Evolutionary conservation across 805 yeast genomes (phyloP).

Genomic region (Osmozyma mogii): DNA sequence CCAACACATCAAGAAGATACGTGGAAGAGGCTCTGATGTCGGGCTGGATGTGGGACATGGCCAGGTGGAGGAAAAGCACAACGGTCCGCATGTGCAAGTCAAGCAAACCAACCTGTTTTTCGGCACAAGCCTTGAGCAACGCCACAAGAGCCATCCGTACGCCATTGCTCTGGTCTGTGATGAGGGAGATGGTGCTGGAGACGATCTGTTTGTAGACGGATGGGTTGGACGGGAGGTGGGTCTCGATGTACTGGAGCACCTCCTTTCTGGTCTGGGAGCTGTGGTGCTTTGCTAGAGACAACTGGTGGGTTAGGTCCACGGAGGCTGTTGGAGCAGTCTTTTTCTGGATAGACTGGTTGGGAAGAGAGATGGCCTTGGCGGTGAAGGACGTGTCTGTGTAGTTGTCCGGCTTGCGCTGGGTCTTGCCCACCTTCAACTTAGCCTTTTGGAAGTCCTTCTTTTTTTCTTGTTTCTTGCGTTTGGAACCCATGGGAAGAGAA

Average conservation of each 20-base stretch:
- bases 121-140: constrained; percentile 41
- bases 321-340: constrained; percentile 8
- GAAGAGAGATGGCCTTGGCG: constrained; percentile 50
- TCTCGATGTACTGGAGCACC: constrained; percentile 47
- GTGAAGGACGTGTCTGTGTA: constrained; percentile 81
- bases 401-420: constrained; percentile 61
- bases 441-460: constrained; percentile 67
- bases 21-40: constrained; percentile 72
- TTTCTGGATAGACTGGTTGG: constrained; percentile 32
- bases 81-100: constrained; percentile 52
- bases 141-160: constrained; percentile 55
- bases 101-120: constrained; percentile 45
- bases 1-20: constrained; percentile 50
- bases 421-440: constrained; percentile 84
- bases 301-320: constrained; percentile 45
- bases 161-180: constrained; percentile 55
- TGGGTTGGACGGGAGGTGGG: constrained; percentile 44
- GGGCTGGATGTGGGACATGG: constrained; percentile 87
- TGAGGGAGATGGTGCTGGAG: constrained; percentile 50
- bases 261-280: constrained; percentile 64
- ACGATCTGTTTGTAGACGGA: constrained; percentile 51
- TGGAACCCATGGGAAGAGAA: constrained; percentile 31
- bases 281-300: constrained; percentile 71
- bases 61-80: constrained; percentile 73
- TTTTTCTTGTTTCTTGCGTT: constrained; percentile 53